Evolutionary conservation across 1,284 basidiomycete species (phyloP).

Genomic region (Cystobasidiaceae sp.): DNA sequence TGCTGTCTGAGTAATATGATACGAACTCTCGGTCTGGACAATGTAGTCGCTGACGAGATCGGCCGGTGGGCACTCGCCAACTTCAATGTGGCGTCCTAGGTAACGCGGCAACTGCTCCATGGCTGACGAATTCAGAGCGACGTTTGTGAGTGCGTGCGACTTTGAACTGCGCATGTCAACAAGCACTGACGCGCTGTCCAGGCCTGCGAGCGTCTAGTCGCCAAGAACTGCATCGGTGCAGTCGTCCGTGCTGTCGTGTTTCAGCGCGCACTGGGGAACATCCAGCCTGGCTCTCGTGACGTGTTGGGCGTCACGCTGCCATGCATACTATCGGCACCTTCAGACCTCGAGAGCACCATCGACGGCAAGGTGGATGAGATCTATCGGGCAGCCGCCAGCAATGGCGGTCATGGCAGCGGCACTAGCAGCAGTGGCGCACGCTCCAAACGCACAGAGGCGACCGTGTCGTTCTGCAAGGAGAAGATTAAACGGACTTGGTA

Average conservation of each 20-base stretch:
- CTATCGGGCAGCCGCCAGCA: background rate
- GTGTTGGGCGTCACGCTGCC: conserved; percentile 22
- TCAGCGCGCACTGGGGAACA: conserved; percentile 28
- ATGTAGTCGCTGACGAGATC: too few species aligned
- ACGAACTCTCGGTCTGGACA: too few species aligned
- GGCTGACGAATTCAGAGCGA: conserved; percentile 14
- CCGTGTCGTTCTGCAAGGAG: conserved; percentile 16
- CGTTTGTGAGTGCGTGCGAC: background rate
- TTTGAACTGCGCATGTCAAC: background rate
- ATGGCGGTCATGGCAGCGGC: background rate
- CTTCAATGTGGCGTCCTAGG: too few species aligned
- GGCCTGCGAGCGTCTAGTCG: conserved; percentile 29
- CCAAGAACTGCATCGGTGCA: conserved; percentile 10
- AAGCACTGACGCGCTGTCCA: background rate
- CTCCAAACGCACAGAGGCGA: background rate
- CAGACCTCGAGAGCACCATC: conserved; percentile 6
- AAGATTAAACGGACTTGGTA: conserved; percentile 28
- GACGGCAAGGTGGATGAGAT: conserved; percentile 21
- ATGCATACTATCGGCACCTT: background rate
- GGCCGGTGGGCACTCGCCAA: too few species aligned
- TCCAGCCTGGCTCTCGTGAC: conserved; percentile 15
- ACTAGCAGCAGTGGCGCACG: too few species aligned
- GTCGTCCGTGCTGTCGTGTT: conserved; percentile 26
- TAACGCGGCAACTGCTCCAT: too few species aligned
- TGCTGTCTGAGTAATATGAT: too few species aligned